phyloP scores from a whole-genome alignment of 352 stramenopile genomes.

The Globisporangium cystogenes region DNA sequence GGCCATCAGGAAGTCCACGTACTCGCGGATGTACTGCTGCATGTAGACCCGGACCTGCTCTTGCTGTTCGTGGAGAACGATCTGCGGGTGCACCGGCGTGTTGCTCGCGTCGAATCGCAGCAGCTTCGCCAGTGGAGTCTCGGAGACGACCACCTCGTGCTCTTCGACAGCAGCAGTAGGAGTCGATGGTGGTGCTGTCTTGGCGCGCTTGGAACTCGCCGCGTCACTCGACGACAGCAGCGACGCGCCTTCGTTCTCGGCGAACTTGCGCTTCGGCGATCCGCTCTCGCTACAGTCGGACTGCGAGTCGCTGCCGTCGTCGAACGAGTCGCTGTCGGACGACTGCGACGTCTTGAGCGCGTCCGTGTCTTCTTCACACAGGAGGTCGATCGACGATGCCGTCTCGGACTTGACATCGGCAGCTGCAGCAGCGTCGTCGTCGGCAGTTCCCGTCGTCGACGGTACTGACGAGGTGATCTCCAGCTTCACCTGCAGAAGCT shows the following conservation, averaged over 20 bases:
- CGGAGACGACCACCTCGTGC: background rate
- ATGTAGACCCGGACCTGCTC: conserved; percentile 46
- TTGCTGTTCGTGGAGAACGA: conserved; percentile 41
- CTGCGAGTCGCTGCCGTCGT: conserved; percentile 50
- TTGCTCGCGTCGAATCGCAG: conserved; percentile 40
- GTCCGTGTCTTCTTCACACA: conserved; percentile 14
- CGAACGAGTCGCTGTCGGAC: conserved; percentile 54
- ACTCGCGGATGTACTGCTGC: conserved; percentile 59
- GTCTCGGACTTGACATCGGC: conserved; percentile 1
- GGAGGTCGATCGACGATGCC: conserved; percentile 5
- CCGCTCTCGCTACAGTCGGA: conserved; percentile 33
- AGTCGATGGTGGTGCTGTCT: background rate
- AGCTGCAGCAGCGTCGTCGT: background rate
- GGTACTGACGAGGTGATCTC: background rate
- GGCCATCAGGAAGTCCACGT: conserved; percentile 40
- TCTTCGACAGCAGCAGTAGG: background rate
- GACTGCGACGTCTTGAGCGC: conserved; percentile 50
- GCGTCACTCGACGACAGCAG: conserved; percentile 25
- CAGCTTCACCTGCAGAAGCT: conserved; percentile 15
- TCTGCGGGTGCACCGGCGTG: conserved; percentile 41
- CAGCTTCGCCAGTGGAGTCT: conserved; percentile 6
- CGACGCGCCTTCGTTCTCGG: conserved; percentile 21
- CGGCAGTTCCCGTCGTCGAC: background rate
- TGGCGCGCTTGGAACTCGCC: conserved; percentile 21
- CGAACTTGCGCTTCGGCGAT: conserved; percentile 38